Conservation (phyloP, 495 filamentous ascomycete species). For the Neohortaea acidophila region DNA sequence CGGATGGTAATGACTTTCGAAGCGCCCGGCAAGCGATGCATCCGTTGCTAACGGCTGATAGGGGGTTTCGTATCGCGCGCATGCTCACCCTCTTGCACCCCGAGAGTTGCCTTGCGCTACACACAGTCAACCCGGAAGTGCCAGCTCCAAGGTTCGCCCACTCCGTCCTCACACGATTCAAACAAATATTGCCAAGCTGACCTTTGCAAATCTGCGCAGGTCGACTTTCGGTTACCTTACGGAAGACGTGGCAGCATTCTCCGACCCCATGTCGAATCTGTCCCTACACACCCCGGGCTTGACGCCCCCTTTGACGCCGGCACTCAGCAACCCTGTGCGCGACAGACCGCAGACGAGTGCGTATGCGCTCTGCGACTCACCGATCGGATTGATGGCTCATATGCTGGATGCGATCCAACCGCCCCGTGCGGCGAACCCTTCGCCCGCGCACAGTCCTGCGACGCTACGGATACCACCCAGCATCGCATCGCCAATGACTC, state of each 20-base stretch:
- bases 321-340: background rate
- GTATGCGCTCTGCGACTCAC: conserved; percentile 28
- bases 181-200: conserved; percentile 20
- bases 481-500: background rate
- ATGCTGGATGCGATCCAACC: conserved; percentile 24
- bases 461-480: conserved; percentile 2
- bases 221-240: conserved; percentile 25
- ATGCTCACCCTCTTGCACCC: conserved; percentile 23
- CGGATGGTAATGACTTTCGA: conserved; percentile 22
- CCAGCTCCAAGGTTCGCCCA: conserved; percentile 17
- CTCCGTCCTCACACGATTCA: conserved; percentile 15
- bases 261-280: background rate
- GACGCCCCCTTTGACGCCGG: conserved; percentile 5
- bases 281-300: background rate
- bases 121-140: conserved; percentile 26
- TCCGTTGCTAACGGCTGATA: conserved; percentile 12
- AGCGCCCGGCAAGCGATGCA: no score
- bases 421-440: background rate
- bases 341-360: conserved; percentile 24
- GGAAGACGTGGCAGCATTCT: conserved; percentile 10
- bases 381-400: conserved; percentile 22
- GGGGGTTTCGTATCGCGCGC: conserved; percentile 28
- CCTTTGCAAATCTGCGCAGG: conserved; percentile 12
- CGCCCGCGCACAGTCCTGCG: conserved; percentile 4
- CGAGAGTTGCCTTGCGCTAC: conserved; percentile 22